phyloP scores from a whole-genome alignment of 371 early-diverging fungal species.

The Vairimorpha apis region DNA sequence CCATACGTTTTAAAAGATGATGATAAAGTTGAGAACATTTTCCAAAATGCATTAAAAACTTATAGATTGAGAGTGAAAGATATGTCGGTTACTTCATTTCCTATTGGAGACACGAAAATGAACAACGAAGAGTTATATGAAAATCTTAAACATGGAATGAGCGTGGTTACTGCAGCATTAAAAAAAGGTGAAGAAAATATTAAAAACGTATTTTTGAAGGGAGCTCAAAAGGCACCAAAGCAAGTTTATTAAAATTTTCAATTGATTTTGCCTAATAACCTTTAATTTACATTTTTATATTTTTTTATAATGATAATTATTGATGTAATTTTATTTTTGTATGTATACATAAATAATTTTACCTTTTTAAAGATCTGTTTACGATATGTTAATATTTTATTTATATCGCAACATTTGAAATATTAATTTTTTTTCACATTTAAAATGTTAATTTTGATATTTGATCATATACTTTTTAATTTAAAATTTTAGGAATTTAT shows the following conservation, averaged over 20 bases:
- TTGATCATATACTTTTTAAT: no score
- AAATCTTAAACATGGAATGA: conserved; percentile 92
- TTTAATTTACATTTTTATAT: no score
- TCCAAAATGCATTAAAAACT: conserved; percentile 84
- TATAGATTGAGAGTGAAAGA: conserved; percentile 98
- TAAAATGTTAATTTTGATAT: no score
- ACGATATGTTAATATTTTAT: no score
- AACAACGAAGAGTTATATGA: conserved; percentile 81
- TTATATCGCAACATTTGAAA: no score
- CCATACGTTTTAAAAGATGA: conserved; percentile 90
- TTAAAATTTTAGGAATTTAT: no score
- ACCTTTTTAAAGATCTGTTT: no score
- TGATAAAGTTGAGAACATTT: conserved; percentile 79
- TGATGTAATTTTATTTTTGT: no score
- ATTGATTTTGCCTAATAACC: neutral
- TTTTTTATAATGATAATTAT: no score
- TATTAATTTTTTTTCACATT: no score
- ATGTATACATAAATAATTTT: no score
- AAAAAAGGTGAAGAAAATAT: conserved; percentile 99
- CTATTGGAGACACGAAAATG: conserved; percentile 90
- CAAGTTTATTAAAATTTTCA: conserved; percentile 56
- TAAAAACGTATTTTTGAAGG: conserved; percentile 91
- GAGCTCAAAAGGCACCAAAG: conserved; percentile 82
- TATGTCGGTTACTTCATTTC: conserved; percentile 90
- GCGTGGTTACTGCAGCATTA: conserved; percentile 87